Conservation (phyloP, 2,329 filamentous ascomycete genomes). For the Trichoderma gracile region DNA sequence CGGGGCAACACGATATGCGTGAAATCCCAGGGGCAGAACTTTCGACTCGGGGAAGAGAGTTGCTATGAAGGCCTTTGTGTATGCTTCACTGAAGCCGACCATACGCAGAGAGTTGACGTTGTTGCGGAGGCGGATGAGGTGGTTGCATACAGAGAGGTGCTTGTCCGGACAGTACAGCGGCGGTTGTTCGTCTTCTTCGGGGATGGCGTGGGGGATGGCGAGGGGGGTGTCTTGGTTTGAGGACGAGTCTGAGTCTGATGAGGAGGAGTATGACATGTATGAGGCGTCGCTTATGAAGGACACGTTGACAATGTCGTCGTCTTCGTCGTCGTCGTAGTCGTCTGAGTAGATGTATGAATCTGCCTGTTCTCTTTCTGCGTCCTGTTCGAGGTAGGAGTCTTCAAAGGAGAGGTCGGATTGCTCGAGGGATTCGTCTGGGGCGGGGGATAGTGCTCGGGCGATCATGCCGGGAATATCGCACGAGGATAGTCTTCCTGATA, state of each 20-base stretch:
- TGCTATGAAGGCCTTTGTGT: slow-evolving; percentile 34
- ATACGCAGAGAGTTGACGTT: slow-evolving; percentile 39
- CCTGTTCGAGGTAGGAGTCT: not conserved
- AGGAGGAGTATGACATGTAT: too few relatives aligned
- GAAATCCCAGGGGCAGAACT: not conserved
- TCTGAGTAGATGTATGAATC: not conserved
- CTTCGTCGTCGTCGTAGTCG: not conserved
- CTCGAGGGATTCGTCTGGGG: not conserved
- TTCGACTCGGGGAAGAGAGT: slow-evolving; percentile 33
- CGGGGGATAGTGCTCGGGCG: slow-evolving; percentile 4
- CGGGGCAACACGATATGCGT: slow-evolving; percentile 37
- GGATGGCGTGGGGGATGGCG: not conserved
- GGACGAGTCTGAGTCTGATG: not conserved
- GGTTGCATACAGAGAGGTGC: slow-evolving; percentile 37
- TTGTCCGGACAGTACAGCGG: slow-evolving; percentile 37
- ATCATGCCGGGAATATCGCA: not conserved
- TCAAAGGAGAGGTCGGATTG: not conserved
- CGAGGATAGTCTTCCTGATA: not conserved
- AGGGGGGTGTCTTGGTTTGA: not conserved
- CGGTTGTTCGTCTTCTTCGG: not conserved
- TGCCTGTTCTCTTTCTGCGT: not conserved
- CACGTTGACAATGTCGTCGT: not conserved
- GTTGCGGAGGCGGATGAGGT: slow-evolving; percentile 36
- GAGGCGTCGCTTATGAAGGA: slow-evolving; percentile 5
- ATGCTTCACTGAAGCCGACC: slow-evolving; percentile 40